Conservation (phyloP, 106 monocot species). For the Phalaenopsis aphrodite region DNA sequence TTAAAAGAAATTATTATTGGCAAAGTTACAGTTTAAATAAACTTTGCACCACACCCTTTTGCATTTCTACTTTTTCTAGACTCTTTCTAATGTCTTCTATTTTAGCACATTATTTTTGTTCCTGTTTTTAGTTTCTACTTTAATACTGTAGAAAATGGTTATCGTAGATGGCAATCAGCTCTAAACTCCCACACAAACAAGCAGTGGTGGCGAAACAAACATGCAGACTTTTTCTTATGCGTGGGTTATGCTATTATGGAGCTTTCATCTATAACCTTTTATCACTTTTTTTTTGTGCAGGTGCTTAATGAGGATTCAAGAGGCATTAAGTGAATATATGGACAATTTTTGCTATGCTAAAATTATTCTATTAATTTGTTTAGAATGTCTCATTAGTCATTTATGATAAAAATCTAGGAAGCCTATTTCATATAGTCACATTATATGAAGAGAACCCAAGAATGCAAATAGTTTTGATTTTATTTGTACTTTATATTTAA, state of each 20-base stretch:
- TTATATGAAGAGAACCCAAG: background rate
- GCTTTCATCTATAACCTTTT: background rate
- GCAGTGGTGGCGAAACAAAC: slow-evolving; percentile 72
- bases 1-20: too few relatives aligned
- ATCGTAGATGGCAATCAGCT: slow-evolving; percentile 76
- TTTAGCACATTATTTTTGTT: background rate
- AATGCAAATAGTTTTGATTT: background rate
- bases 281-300: background rate
- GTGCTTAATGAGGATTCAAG: background rate
- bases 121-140: background rate
- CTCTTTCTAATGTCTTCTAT: background rate
- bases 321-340: background rate
- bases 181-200: slow-evolving; percentile 74
- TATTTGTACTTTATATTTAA: background rate
- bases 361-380: background rate
- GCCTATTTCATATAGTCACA: background rate
- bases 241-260: slow-evolving; percentile 40
- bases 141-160: slow-evolving; percentile 9
- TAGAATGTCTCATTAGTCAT: background rate
- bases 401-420: background rate
- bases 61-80: background rate
- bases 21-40: background rate
- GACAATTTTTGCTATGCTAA: background rate
- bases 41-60: too few relatives aligned
- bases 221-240: slow-evolving; percentile 73